A percentile compares a stretch with the other conserved stretches of the same genome.
These are phyloP conservation scores for Pugionium cornutum DNA, from an alignment of 345 rosid species.

Conservation along the genomic window DNA sequence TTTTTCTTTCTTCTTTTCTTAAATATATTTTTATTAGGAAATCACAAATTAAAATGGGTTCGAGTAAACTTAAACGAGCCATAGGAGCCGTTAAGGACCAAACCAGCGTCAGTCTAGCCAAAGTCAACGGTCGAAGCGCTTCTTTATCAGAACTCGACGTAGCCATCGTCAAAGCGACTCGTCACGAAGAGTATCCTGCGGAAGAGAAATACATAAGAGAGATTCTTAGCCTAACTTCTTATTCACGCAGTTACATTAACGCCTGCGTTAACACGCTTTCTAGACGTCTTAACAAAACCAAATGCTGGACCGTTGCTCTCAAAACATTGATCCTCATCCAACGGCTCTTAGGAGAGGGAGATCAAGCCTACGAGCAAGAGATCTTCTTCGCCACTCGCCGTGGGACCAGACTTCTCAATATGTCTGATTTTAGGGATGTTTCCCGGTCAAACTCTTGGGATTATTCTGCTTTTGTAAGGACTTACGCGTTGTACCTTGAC, in stretches of 20 bases:
- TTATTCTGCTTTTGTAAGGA: conserved; percentile 79
- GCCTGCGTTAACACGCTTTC: conserved; percentile 61
- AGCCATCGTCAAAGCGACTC: conserved; percentile 84
- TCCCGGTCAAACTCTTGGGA: conserved; percentile 72
- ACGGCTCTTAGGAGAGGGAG: conserved; percentile 63
- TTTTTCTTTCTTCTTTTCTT: background rate
- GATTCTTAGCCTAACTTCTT: conserved; percentile 70
- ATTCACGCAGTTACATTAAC: conserved; percentile 57
- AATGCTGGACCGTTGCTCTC: conserved; percentile 83
- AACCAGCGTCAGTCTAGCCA: conserved; percentile 86
- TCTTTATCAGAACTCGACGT: conserved; percentile 72
- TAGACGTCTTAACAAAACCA: conserved; percentile 74
- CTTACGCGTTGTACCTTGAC: conserved; percentile 73
- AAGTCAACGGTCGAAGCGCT: conserved; percentile 67
- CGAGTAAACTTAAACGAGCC: conserved; percentile 69
- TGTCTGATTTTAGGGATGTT: conserved; percentile 75
- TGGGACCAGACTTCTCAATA: conserved; percentile 76
- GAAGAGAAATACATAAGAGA: conserved; percentile 77
- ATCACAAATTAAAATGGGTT: conserved; percentile 48
- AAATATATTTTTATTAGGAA: background rate
- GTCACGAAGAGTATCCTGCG: conserved; percentile 84
- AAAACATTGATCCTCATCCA: conserved; percentile 75
- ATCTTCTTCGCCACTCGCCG: conserved; percentile 83
- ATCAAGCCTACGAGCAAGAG: conserved; percentile 79
- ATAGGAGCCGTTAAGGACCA: conserved; percentile 86